Conservation (phyloP, 495 filamentous ascomycete species). For the Baudoinia panamericana region DNA sequence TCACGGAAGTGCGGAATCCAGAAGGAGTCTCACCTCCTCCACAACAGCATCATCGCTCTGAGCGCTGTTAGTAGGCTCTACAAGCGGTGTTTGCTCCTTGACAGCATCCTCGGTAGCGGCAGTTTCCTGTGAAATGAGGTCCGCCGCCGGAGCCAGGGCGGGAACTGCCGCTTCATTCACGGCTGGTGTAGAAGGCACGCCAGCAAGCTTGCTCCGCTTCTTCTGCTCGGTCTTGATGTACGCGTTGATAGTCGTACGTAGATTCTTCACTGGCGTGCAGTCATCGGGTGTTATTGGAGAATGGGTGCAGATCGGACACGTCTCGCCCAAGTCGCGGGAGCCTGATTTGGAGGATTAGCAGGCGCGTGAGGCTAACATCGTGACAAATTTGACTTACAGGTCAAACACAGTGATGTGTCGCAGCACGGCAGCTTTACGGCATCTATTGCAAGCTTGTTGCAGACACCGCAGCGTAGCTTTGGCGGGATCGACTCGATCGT, state of each 20-base stretch:
- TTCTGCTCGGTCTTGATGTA: conserved; percentile 81
- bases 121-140: too few species aligned
- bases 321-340: conserved; percentile 36
- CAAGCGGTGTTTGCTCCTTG: background rate
- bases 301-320: conserved; percentile 89
- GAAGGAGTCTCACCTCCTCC: background rate
- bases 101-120: too few species aligned
- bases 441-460: conserved; percentile 81
- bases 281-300: conserved; percentile 69
- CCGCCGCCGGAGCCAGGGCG: background rate
- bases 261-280: conserved; percentile 75
- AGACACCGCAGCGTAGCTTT: conserved; percentile 87
- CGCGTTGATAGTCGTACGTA: conserved; percentile 77
- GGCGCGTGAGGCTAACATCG: conserved; percentile 29
- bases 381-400: conserved; percentile 71
- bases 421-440: conserved; percentile 88
- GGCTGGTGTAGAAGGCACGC: conserved; percentile 27
- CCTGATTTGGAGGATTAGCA: too few species aligned
- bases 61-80: background rate
- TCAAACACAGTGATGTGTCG: conserved; percentile 86
- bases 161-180: conserved; percentile 28
- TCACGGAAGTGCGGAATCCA: too few species aligned
- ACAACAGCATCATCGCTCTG: background rate
- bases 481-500: conserved; percentile 76
- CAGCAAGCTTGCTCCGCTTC: conserved; percentile 46